These are phyloP conservation scores for Albifimbria verrucaria DNA, from an alignment of 2,329 filamentous ascomycete genomes.

Conservation along the genomic window DNA sequence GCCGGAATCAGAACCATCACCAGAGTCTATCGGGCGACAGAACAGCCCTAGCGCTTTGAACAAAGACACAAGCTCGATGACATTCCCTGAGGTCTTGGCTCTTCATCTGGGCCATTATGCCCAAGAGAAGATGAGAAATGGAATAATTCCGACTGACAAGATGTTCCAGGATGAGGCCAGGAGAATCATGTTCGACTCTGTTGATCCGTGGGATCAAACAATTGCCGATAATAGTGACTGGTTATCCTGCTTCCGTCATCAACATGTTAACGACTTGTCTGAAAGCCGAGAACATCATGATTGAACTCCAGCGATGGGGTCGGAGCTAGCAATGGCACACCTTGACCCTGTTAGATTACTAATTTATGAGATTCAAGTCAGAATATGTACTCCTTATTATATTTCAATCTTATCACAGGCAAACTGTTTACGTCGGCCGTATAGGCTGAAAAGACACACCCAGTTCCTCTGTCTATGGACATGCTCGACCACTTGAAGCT, in stretches of 20 bases:
- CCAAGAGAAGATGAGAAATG: slow-evolving; percentile 15
- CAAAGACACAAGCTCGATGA: not conserved
- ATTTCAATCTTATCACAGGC: too few species aligned
- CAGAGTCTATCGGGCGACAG: not conserved
- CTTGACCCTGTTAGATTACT: too few species aligned
- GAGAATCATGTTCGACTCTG: slow-evolving; percentile 18
- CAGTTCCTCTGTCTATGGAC: too few species aligned
- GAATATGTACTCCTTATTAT: too few species aligned
- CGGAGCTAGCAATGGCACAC: too few species aligned
- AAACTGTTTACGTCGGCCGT: too few species aligned
- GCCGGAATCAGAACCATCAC: not conserved
- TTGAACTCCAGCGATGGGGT: too few species aligned
- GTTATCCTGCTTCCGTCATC: slow-evolving; percentile 19
- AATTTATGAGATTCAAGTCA: too few species aligned
- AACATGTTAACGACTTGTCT: not conserved
- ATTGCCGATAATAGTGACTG: slow-evolving; percentile 24
- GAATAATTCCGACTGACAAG: slow-evolving; percentile 18
- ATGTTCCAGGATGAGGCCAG: slow-evolving; percentile 24
- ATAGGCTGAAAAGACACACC: too few species aligned
- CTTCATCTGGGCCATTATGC: slow-evolving; percentile 18
- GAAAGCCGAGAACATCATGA: not conserved
- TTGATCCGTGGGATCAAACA: slow-evolving; percentile 22
- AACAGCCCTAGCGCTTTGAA: not conserved
- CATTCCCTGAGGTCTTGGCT: slow-evolving; percentile 7
- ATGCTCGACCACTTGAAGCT: too few species aligned